phyloP scores from a whole-genome alignment of 768 basidiomycete genomes.

The Russula ochroleuca region DNA sequence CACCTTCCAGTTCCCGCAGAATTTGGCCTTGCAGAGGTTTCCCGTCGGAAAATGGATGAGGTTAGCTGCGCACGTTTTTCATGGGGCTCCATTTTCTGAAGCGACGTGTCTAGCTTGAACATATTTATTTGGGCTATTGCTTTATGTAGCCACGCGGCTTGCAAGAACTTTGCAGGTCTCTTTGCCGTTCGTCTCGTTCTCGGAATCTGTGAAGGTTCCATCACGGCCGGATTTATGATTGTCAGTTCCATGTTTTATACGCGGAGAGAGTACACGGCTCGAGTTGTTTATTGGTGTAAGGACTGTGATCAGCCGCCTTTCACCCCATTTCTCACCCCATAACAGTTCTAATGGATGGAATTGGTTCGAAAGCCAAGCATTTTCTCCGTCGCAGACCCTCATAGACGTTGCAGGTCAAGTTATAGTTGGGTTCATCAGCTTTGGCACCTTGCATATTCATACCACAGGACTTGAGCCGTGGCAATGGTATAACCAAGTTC shows the following conservation, averaged over 20 bases:
- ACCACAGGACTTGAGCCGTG: slow-evolving; percentile 57
- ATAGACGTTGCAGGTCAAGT: slow-evolving; percentile 51
- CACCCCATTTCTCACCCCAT: not conserved
- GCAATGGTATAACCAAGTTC: slow-evolving; percentile 53
- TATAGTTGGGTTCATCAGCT: slow-evolving; percentile 63
- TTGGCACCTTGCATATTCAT: slow-evolving; percentile 59
- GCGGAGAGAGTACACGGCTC: slow-evolving; percentile 58
- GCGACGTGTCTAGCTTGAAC: slow-evolving; percentile 44
- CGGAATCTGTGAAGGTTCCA: slow-evolving; percentile 66
- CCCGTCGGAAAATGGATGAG: slow-evolving; percentile 82
- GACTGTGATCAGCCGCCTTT: slow-evolving; percentile 7
- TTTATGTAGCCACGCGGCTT: slow-evolving; percentile 60
- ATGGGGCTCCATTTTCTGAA: not conserved
- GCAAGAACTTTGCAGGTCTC: slow-evolving; percentile 61
- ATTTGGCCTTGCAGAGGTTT: slow-evolving; percentile 64
- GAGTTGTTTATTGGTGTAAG: slow-evolving; percentile 77
- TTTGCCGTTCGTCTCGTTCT: slow-evolving; percentile 60
- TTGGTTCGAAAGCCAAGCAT: slow-evolving; percentile 39
- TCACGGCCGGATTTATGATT: slow-evolving; percentile 74
- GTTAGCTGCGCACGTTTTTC: slow-evolving; percentile 33
- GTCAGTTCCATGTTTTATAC: slow-evolving; percentile 79
- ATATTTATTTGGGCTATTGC: slow-evolving; percentile 64
- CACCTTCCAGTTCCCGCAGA: slow-evolving; percentile 69
- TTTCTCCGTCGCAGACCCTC: not conserved
- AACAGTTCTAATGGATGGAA: slow-evolving; percentile 69